phyloP scores from a whole-genome alignment of 805 yeast genomes.

The Ogataea chonburiensis region DNA sequence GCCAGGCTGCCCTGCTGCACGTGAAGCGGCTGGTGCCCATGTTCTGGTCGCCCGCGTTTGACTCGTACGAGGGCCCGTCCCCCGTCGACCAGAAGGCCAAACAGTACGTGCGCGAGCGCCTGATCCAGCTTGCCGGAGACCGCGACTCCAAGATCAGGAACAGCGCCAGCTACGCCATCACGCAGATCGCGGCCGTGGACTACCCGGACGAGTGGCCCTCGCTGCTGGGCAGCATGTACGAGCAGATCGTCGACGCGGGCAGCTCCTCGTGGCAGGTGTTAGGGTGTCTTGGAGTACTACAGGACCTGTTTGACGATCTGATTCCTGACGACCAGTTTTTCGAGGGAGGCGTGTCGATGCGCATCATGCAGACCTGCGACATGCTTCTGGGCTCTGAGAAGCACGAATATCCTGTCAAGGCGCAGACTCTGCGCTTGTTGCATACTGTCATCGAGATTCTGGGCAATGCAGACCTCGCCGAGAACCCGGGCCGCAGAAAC shows the following conservation, averaged over 20 bases:
- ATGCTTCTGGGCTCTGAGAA: conserved; percentile 34
- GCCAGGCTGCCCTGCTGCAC: conserved; percentile 67
- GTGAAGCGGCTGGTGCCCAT: conserved; percentile 65
- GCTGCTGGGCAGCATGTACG: conserved; percentile 50
- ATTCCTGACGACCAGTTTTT: conserved; percentile 86
- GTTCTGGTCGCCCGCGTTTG: conserved; percentile 84
- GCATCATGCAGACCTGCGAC: conserved; percentile 51
- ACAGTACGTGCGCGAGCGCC: conserved; percentile 43
- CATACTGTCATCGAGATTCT: conserved; percentile 53
- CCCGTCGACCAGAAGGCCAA: conserved; percentile 52
- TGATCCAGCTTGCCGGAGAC: conserved; percentile 49
- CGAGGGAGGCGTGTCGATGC: conserved; percentile 63
- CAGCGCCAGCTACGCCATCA: conserved; percentile 70
- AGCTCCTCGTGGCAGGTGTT: conserved; percentile 37
- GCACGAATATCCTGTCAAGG: conserved; percentile 38
- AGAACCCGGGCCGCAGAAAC: conserved; percentile 36
- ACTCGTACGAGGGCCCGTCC: conserved; percentile 63
- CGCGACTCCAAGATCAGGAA: conserved; percentile 59
- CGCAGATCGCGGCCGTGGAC: conserved; percentile 84
- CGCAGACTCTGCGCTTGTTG: conserved; percentile 51
- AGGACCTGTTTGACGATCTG: conserved; percentile 82
- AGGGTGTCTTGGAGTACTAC: conserved; percentile 60
- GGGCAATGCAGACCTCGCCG: conserved; percentile 48
- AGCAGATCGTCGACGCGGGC: conserved; percentile 28
- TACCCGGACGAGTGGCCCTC: conserved; percentile 97